Base-by-base conservation (phyloP, 2,329 filamentous ascomycete genomes). In the Xylariaceae sp. region DNA sequence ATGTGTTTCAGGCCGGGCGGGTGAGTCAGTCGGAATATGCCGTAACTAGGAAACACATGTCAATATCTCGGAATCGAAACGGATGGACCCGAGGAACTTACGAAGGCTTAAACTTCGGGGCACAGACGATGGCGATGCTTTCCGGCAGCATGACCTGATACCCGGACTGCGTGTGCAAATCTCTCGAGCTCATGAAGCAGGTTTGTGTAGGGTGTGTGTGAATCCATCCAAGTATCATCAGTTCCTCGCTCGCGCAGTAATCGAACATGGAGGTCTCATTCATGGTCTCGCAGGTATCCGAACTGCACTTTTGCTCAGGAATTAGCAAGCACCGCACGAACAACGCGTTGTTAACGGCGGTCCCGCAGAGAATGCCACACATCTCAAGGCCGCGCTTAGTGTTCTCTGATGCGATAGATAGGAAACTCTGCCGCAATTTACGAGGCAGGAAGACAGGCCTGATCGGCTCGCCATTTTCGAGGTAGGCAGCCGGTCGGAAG, bases 71-170 rank as follows among this genome's bases (percentile, higher is more conserved):
- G 16, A 10, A n/a, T 54, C 37, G 56, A 40, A 55, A 42, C 3
- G 19, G 20, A 40, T 12, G 20, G 10, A 4, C 26, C 32, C 9
- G 21, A 46, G 23, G 10, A 5, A 46, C 87, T 77, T 77, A 93
- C 85, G 87, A 89, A 44, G 89, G 90, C 37, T 81, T 79, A 67
- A 89, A 91, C 54, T 83, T 89, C 0, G 95, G 95, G 5, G 95
- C 91, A 75, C 95, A 99, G 40, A 99, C 95, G 67, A 99, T 96
- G 3, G 95, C 95, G 60, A 99, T 92, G 66, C 91, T 96, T 78
- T 99, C 95, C 0, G 92, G 89, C 75, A 98, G 84, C 91, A 97
- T 97, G 57, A 95, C 87, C 74, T 99, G 95, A 71, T 97, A 98
- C 10, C 92, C 92, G 2, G 88, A 88, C 70, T 96, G 93, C 0